Evolutionary conservation across 306 rosid species (phyloP), one percentile per base, ranked within the genome.

Genomic region (Neltuma alba): DNA sequence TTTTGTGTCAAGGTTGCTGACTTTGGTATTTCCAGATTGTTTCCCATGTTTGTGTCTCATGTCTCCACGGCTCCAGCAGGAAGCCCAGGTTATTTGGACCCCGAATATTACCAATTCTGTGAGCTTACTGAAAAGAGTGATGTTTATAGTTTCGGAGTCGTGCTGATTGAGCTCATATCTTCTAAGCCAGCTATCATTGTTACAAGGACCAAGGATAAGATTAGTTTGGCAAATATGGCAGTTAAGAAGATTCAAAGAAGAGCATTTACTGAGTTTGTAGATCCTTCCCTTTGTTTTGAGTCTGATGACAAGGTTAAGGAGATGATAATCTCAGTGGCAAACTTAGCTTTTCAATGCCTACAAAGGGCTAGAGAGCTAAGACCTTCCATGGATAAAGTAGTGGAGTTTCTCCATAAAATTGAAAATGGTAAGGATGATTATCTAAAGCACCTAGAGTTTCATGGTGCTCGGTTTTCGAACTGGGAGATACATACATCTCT

Each of bases 11-110:
- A n/a, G n/a, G n/a, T n/a, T n/a, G n/a, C n/a, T n/a, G n/a, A n/a
- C n/a, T n/a, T n/a, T n/a, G n/a, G n/a, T n/a, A n/a, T n/a, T n/a
- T n/a, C n/a, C n/a, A n/a, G n/a, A n/a, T n/a, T n/a, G n/a, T n/a
- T n/a, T n/a, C n/a, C n/a, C n/a, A n/a, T n/a, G n/a, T n/a, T n/a
- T n/a, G n/a, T n/a, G n/a, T n/a, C n/a, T 14, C 94, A 93, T 78
- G 88, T 88, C 69, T 88, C 94, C 50, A 91, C 94, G 6, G 81
- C 88, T 70, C 94, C 98, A 52, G 92, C 86, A 62, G 98, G 97
- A 37, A 89, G 87, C 1, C 33, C 7, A 2, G 93, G 97, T 4
- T 89, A 91, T 36, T 84, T 91, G 21, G 97, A 93, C n/a, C 44
- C 97, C 94, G 7, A 91, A 77, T 87, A 93, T 67, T 84, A 83